Percentiles rank a stretch among this genome's conserved stretches.
Evolutionary conservation across 768 basidiomycete species (phyloP).

Genomic region (Podaxis pistillaris): DNA sequence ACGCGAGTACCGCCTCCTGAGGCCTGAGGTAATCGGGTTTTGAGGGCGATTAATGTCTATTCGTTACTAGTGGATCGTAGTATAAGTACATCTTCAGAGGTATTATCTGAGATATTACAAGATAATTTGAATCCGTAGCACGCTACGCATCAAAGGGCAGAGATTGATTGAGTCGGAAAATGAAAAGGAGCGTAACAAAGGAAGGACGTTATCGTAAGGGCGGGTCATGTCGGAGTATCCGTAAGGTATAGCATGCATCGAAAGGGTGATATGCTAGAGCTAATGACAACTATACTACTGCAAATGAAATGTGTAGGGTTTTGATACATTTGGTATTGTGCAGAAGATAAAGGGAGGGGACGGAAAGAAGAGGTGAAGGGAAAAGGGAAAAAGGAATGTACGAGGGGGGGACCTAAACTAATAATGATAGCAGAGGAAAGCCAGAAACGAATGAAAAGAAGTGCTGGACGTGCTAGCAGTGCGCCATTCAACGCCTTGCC

Average conservation of each 20-base stretch:
- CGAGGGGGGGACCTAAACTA: not conserved
- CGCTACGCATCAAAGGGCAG: not conserved
- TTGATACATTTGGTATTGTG: conserved; percentile 9
- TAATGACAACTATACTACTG: conserved; percentile 12
- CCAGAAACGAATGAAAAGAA: not conserved
- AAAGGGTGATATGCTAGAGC: not conserved
- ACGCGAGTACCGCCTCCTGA: not conserved
- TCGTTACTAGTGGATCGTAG: not conserved
- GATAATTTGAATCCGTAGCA: not conserved
- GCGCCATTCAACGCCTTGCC: conserved; percentile 49
- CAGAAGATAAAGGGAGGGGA: not conserved
- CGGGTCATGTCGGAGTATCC: conserved; percentile 1
- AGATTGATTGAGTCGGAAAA: not conserved
- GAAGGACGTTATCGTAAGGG: not conserved
- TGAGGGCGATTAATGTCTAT: not conserved
- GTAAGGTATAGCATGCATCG: not conserved
- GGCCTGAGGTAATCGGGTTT: not conserved
- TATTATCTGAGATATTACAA: not conserved
- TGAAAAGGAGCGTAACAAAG: not conserved
- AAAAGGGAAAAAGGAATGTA: not conserved
- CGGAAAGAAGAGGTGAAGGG: not conserved
- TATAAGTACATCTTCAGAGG: not conserved
- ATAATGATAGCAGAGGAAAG: conserved; percentile 13
- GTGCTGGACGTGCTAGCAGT: not conserved
- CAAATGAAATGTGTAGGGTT: conserved; percentile 10